Conservation (phyloP, 768 basidiomycete species). For the Sarcomyxa edulis region DNA sequence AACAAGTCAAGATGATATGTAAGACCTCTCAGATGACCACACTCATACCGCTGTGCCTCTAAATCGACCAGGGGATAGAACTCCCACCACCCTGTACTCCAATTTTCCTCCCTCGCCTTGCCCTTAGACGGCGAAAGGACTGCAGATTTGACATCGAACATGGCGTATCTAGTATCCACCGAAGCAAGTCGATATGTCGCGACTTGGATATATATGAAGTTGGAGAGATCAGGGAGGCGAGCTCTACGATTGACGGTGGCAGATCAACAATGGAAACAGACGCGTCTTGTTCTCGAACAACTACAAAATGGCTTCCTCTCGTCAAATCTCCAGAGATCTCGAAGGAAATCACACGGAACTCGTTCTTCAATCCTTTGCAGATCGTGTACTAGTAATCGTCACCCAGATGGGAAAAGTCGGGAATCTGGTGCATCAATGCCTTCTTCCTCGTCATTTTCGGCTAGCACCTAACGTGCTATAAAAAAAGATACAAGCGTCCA, state of each 20-base stretch:
- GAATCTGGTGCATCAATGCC: constrained; percentile 51
- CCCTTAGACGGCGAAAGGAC: constrained; percentile 43
- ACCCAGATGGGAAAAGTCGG: constrained; percentile 93
- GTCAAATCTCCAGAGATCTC: constrained; percentile 47
- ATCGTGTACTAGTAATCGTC: constrained; percentile 79
- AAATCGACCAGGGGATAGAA: constrained; percentile 56
- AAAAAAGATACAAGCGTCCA: constrained; percentile 76
- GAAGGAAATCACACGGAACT: constrained; percentile 65
- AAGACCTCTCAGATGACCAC: no score
- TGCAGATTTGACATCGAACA: constrained; percentile 16
- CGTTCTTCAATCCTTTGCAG: constrained; percentile 72
- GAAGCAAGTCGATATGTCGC: no score
- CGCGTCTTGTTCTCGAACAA: no score
- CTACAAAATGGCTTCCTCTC: constrained; percentile 23
- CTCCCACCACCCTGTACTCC: constrained; percentile 75
- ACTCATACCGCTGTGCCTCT: constrained; percentile 44
- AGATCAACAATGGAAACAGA: no score
- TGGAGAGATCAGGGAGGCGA: no score
- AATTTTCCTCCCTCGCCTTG: constrained; percentile 48
- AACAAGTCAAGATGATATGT: constrained; percentile 2
- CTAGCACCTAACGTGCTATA: neutral
- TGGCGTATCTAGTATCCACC: no score
- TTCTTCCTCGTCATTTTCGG: constrained; percentile 4
- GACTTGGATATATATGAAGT: no score
- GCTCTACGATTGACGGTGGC: no score